These are phyloP conservation scores for Podospora comata DNA, from an alignment of 495 filamentous ascomycete species.

Conservation along the genomic window DNA sequence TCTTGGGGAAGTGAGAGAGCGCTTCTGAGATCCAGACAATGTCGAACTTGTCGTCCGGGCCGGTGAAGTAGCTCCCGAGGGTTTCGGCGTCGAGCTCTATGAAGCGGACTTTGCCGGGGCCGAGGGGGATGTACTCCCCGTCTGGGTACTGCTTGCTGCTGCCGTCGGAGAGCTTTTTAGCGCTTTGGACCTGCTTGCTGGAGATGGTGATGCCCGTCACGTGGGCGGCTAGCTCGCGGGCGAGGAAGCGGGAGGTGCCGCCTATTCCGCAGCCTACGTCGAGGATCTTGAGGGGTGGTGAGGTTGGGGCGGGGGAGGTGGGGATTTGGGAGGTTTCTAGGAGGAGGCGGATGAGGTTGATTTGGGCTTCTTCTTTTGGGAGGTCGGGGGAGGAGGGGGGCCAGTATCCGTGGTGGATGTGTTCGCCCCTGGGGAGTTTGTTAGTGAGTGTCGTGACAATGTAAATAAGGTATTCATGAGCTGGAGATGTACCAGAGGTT, in stretches of 20 bases:
- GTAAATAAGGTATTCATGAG: not conserved
- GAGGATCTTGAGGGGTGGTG: constrained; percentile 35
- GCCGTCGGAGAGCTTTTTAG: constrained; percentile 33
- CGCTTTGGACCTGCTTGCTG: constrained; percentile 52
- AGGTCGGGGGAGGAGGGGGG: constrained; percentile 38
- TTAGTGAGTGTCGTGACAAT: constrained; percentile 4
- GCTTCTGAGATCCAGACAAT: constrained; percentile 59
- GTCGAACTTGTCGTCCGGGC: constrained; percentile 40
- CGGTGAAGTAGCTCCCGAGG: constrained; percentile 49
- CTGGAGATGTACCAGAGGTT: constrained; percentile 43
- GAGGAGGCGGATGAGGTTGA: constrained; percentile 50
- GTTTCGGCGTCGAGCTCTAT: constrained; percentile 58
- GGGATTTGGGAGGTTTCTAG: constrained; percentile 39
- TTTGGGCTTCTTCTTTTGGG: constrained; percentile 50
- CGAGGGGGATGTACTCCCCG: constrained; percentile 34
- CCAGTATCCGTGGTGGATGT: constrained; percentile 59
- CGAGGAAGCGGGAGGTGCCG: constrained; percentile 53
- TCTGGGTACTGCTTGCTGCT: not conserved
- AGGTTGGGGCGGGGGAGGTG: constrained; percentile 17
- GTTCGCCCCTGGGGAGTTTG: constrained; percentile 49
- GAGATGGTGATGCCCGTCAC: constrained; percentile 60
- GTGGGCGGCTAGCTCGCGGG: constrained; percentile 40
- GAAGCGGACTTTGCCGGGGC: constrained; percentile 46
- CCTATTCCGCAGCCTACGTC: constrained; percentile 58
- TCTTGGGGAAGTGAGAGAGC: constrained; percentile 55